Conservation (phyloP, 495 filamentous ascomycete genomes). For the Xylaria longipes region DNA sequence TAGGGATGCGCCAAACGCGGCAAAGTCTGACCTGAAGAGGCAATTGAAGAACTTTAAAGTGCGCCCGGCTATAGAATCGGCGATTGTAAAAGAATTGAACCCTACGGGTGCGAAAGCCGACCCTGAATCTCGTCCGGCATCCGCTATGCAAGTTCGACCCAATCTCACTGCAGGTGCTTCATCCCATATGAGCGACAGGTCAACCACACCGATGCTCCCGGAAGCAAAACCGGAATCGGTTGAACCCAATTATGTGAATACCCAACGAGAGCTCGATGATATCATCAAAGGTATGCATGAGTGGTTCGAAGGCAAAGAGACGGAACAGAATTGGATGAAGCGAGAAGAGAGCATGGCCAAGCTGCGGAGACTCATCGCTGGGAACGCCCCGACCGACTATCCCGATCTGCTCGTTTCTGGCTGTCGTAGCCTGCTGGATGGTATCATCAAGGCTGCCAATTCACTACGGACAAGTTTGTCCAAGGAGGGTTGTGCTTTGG, state of each 20-base stretch:
- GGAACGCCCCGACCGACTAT: conserved; percentile 84
- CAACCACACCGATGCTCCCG: conserved; percentile 55
- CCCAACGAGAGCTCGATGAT: conserved; percentile 82
- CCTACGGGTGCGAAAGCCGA: conserved; percentile 55
- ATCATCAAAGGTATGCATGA: conserved; percentile 78
- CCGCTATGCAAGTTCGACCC: conserved; percentile 51
- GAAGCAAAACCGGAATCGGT: conserved; percentile 69
- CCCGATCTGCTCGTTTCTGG: conserved; percentile 68
- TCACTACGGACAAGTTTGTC: conserved; percentile 90
- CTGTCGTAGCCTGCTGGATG: conserved; percentile 79
- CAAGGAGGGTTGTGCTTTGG: conserved; percentile 79
- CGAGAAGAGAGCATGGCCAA: conserved; percentile 80
- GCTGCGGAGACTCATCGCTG: conserved; percentile 76
- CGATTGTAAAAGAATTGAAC: conserved; percentile 76
- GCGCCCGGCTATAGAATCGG: conserved; percentile 79
- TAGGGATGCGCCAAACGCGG: conserved; percentile 78
- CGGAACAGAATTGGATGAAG: conserved; percentile 87
- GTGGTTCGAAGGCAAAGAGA: conserved; percentile 87
- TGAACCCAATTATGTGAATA: conserved; percentile 81
- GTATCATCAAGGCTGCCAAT: conserved; percentile 84
- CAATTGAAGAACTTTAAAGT: conserved; percentile 81
- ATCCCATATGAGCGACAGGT: conserved; percentile 54
- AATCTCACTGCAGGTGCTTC: conserved; percentile 58
- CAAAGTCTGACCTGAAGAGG: conserved; percentile 86
- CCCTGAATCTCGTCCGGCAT: conserved; percentile 49